phyloP scores from a whole-genome alignment of 2,329 filamentous ascomycete species.

The Clonostachys rosea region DNA sequence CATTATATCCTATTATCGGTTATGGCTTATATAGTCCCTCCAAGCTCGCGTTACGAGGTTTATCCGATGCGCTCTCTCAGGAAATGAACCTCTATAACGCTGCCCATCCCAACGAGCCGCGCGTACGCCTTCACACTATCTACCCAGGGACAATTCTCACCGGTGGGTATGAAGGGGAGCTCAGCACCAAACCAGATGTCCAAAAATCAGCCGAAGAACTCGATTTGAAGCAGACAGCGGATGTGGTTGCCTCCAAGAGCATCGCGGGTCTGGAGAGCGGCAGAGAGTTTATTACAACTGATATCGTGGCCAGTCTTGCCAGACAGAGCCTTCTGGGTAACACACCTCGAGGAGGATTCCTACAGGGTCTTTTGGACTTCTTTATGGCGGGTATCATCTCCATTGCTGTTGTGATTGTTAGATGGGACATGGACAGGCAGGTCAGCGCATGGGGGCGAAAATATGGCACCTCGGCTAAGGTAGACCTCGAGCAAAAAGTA shows the following conservation, averaged over 20 bases:
- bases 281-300: no score
- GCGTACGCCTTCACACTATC: constrained; percentile 76
- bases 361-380: no score
- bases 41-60: constrained; percentile 78
- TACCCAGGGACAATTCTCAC: constrained; percentile 80
- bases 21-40: constrained; percentile 80
- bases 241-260: constrained; percentile 67
- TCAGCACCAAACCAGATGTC: constrained; percentile 72
- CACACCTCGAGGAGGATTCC: no score
- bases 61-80: constrained; percentile 79
- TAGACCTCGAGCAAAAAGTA: no score
- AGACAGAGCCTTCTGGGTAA: no score
- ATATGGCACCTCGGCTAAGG: no score
- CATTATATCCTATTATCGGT: constrained; percentile 73
- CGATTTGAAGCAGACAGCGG: constrained; percentile 74
- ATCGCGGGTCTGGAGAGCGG: constrained; percentile 76
- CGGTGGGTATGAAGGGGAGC: constrained; percentile 72
- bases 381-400: no score
- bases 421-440: no score
- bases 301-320: no score
- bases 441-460: no score
- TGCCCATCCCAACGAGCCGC: constrained; percentile 46
- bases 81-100: constrained; percentile 72
- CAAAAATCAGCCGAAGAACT: constrained; percentile 75
- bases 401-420: no score